Conservation (phyloP, 2,329 filamentous ascomycete genomes). For the Emergomyces pasteurianus region DNA sequence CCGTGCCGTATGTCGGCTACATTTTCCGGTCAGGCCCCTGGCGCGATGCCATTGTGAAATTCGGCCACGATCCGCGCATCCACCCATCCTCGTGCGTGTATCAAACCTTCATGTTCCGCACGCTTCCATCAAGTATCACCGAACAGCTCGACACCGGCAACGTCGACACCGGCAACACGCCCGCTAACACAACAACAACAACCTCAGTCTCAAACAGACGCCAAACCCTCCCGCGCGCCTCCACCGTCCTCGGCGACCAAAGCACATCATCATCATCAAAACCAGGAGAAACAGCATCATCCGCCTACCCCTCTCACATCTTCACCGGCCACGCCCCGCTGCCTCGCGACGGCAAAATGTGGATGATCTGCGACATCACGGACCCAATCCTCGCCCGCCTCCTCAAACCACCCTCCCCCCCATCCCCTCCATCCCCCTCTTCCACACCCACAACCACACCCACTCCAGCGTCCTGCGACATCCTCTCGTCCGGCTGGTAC, state of each 20-base stretch:
- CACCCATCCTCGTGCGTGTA: constrained; percentile 69
- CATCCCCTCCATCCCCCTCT: constrained; percentile 45
- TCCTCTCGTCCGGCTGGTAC: constrained; percentile 66
- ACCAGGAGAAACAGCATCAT: constrained; percentile 6
- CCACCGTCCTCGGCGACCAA: constrained; percentile 3
- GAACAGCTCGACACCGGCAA: constrained; percentile 6
- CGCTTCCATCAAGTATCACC: constrained; percentile 34
- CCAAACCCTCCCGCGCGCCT: constrained; percentile 13
- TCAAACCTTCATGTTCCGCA: constrained; percentile 79
- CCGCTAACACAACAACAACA: constrained; percentile 5
- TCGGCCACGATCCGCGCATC: constrained; percentile 72
- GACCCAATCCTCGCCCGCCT: constrained; percentile 62
- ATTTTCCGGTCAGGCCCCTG: constrained; percentile 88
- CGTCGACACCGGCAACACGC: not conserved
- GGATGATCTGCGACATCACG: constrained; percentile 86
- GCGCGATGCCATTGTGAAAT: constrained; percentile 74
- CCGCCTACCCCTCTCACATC: constrained; percentile 41
- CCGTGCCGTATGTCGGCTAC: constrained; percentile 75
- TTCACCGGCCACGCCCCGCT: constrained; percentile 67
- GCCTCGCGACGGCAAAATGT: constrained; percentile 72
- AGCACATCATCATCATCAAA: not conserved
- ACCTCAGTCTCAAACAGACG: constrained; percentile 16
- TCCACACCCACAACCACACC: constrained; percentile 13
- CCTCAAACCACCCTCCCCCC: constrained; percentile 52
- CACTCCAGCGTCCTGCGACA: constrained; percentile 37